Conservation (phyloP, 352 stramenopile species). For the Pythium brachiatum region DNA sequence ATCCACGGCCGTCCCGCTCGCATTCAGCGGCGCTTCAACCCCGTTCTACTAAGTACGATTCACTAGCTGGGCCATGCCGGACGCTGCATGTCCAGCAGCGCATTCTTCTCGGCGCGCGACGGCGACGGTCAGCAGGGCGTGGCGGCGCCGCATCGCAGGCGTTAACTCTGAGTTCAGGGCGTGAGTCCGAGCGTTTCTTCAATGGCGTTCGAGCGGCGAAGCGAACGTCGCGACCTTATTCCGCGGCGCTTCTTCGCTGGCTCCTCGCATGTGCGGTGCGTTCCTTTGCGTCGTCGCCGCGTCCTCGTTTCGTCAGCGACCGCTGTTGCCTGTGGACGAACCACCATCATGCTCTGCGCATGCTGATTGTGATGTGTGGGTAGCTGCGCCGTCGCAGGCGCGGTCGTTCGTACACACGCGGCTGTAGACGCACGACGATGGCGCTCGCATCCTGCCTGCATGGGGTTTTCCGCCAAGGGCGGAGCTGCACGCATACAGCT, state of each 20-base stretch:
- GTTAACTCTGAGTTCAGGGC: background rate
- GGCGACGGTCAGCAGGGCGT: background rate
- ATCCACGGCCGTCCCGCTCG: background rate
- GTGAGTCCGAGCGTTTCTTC: background rate
- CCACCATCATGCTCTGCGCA: no score
- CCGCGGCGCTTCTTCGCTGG: background rate
- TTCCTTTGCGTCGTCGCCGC: no score
- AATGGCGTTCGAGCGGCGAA: no score
- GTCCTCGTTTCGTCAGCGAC: no score
- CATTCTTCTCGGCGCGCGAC: background rate
- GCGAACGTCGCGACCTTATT: background rate
- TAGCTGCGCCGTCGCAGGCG: background rate
- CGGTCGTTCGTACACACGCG: background rate
- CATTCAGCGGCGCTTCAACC: conserved; percentile 12
- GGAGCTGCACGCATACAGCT: background rate
- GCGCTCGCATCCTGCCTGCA: background rate
- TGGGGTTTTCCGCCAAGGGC: background rate
- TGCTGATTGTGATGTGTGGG: no score
- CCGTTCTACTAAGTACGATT: conserved; percentile 5
- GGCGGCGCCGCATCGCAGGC: background rate
- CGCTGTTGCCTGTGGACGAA: no score
- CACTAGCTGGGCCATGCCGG: no score
- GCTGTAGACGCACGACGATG: background rate
- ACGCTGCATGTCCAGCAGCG: background rate
- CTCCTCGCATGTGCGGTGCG: background rate